These are phyloP conservation scores for Amanita fuliginea DNA, from an alignment of 768 basidiomycete species.

Conservation along the genomic window DNA sequence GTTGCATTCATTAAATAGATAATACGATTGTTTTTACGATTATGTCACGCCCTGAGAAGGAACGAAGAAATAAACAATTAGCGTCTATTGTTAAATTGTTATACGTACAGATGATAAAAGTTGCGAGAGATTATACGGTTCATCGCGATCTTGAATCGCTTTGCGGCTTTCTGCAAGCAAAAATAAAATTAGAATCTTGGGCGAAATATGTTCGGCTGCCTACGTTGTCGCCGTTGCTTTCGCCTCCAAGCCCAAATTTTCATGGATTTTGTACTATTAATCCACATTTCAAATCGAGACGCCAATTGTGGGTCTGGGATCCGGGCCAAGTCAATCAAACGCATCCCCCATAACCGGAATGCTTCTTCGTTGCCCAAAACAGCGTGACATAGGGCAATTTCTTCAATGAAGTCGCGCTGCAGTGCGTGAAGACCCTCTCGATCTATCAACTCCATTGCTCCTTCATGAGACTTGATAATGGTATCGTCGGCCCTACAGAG, in stretches of 20 bases:
- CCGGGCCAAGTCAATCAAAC: conserved; percentile 15
- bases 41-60: too few relatives aligned
- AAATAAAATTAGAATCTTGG: not conserved
- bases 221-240: conserved; percentile 17
- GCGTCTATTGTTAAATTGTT: too few relatives aligned
- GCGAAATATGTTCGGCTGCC: not conserved
- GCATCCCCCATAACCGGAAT: conserved; percentile 25
- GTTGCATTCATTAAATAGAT: too few relatives aligned
- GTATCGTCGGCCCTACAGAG: conserved; percentile 27
- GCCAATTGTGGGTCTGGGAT: conserved; percentile 18
- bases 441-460: conserved; percentile 27
- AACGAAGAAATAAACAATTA: too few relatives aligned
- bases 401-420: conserved; percentile 28
- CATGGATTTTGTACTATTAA: conserved; percentile 19
- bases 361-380: conserved; percentile 25
- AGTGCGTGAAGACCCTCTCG: conserved; percentile 31
- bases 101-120: not conserved
- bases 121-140: not conserved
- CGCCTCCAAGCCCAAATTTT: conserved; percentile 33
- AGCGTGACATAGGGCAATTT: conserved; percentile 30
- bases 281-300: conserved; percentile 17
- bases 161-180: not conserved
- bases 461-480: conserved; percentile 25
- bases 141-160: not conserved
- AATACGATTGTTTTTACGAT: too few relatives aligned